Percentiles rank a stretch among this genome's conserved stretches.
Evolutionary conservation across 1,284 basidiomycete species (phyloP).

Genomic region (Moesziomyces sp.): DNA sequence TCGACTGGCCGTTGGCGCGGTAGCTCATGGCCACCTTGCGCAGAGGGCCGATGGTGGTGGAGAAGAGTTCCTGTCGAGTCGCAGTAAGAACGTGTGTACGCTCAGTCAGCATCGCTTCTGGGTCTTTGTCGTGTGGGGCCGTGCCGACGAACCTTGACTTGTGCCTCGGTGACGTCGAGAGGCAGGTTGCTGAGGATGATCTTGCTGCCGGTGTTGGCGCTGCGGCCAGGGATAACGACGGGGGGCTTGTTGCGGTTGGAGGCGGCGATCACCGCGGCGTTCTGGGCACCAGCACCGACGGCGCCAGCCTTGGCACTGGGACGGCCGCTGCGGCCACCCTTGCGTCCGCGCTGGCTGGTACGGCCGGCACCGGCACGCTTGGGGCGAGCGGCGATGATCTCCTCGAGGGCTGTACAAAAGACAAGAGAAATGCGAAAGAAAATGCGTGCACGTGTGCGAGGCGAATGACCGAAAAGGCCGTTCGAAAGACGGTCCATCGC

Average conservation of each 20-base stretch:
- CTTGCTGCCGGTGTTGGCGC: constrained; percentile 73
- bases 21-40: constrained; percentile 85
- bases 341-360: constrained; percentile 37
- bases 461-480: neutral
- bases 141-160: constrained; percentile 77
- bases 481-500: neutral
- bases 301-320: constrained; percentile 63
- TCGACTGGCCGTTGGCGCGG: constrained; percentile 84
- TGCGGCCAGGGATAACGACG: constrained; percentile 64
- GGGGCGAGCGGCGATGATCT: constrained; percentile 61
- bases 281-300: constrained; percentile 52
- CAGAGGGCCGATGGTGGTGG: constrained; percentile 87
- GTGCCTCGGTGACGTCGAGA: constrained; percentile 89
- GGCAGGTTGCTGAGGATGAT: constrained; percentile 97
- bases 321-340: constrained; percentile 41
- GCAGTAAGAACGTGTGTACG: neutral
- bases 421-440: constrained; percentile 6
- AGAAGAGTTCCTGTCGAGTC: constrained; percentile 80
- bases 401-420: constrained; percentile 60
- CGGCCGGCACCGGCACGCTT: constrained; percentile 51
- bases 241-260: constrained; percentile 64
- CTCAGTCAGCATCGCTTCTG: neutral
- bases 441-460: neutral
- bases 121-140: neutral
- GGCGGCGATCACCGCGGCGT: constrained; percentile 58